Base-by-base conservation (phyloP, 2,329 filamentous ascomycete species). In the Emericellopsis cladophorae region DNA sequence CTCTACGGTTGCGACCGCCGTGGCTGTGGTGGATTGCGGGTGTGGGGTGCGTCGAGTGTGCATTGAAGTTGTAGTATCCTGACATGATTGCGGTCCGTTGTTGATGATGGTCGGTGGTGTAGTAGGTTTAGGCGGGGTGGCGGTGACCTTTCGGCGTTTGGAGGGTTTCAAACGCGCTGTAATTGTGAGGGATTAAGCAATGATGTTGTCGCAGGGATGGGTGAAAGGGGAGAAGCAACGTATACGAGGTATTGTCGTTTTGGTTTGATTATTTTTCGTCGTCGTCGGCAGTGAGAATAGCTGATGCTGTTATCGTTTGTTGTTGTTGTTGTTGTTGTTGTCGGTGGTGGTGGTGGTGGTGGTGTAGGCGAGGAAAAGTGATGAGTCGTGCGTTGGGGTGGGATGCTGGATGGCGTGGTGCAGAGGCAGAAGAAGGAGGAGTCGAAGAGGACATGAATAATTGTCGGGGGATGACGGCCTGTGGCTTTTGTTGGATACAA, bases 1-100 rank as follows among this genome's bases (percentile, higher is more conserved):
- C 84, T 57, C 90, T 78, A 55, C 90, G 83, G 60, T 84, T 89
- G 55, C 90, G 86, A 54, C 85, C 83, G 55, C 79, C 81, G 61
- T 92, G 84, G 65, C 90, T 82, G 62, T 76, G 82, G 67, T 92
- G 84, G 48, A 80, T 72, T 37, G 42, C 35, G 7, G 79, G 67
- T 45, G 72, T 71, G 46, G 68, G 66, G 50, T 76, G 70, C 52
- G 72, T 72, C 49, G 74, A 66, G 58, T 79, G 75, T 47, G 70
- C 60, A 58, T 70, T 70, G 64, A 69, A 79, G 55, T 74, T 70
- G 57, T 78, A 79, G 62, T 78, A 81, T 56, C 71, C 67, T 64
- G 77, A 74, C 76, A 81, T 79, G 61, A 61, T 69, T 45, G 40
- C 39, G 35, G 42, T 29, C 42, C 49, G 41, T 40, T 26, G 36